Conservation (phyloP, 2,329 filamentous ascomycete species). For the Stachybotrys chartarum region DNA sequence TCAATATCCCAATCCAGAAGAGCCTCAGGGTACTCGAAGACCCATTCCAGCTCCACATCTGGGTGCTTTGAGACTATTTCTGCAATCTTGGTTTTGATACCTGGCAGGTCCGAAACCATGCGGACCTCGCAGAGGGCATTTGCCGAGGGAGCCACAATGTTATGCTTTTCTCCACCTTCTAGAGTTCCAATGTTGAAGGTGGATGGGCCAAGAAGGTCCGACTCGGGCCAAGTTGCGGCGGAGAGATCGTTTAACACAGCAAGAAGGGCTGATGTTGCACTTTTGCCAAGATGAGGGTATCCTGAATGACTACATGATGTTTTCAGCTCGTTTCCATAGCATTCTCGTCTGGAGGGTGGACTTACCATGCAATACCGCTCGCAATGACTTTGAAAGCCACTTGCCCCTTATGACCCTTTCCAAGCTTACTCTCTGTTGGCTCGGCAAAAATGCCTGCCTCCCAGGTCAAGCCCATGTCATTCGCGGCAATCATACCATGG, state of each 20-base stretch:
- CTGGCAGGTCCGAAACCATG: constrained; percentile 24
- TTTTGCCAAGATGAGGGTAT: constrained; percentile 54
- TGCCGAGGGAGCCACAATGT: constrained; percentile 28
- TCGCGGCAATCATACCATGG: constrained; percentile 13
- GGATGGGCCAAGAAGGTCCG: constrained; percentile 28
- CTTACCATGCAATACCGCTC: constrained; percentile 43
- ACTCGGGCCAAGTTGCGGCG: constrained; percentile 21
- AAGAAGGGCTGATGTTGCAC: constrained; percentile 22
- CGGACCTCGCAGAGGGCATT: constrained; percentile 31
- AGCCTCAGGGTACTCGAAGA: constrained; percentile 28
- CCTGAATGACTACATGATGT: constrained; percentile 63
- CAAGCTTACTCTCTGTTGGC: constrained; percentile 17
- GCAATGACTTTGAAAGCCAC: constrained; percentile 43
- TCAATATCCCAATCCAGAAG: constrained; percentile 29
- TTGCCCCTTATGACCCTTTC: constrained; percentile 15
- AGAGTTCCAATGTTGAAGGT: constrained; percentile 32
- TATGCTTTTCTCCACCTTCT: constrained; percentile 29
- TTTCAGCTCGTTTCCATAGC: not conserved
- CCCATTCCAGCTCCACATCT: constrained; percentile 23
- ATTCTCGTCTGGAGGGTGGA: not conserved
- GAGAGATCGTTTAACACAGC: constrained; percentile 22
- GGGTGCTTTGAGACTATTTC: constrained; percentile 22
- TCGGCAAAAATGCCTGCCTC: constrained; percentile 17
- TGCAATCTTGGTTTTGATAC: constrained; percentile 22
- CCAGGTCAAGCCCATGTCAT: constrained; percentile 11